A percentile compares a stretch with the other conserved stretches of the same genome.
Evolutionary conservation across 176 grass and related monocot species (phyloP).

Genomic region (Cenchrus americanus): DNA sequence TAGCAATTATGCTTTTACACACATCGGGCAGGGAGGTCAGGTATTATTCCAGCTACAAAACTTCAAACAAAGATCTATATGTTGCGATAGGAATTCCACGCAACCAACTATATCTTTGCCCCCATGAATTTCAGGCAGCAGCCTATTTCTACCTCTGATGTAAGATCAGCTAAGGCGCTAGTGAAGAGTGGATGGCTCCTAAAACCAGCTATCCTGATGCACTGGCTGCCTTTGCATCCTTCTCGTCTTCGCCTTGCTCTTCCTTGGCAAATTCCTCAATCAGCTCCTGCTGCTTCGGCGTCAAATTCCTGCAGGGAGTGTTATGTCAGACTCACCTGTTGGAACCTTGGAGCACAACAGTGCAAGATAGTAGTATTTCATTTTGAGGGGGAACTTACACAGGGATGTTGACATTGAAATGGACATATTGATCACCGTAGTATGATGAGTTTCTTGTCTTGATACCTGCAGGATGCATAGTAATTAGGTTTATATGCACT

Average conservation of each 20-base stretch:
- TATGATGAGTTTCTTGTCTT: slow-evolving; percentile 66
- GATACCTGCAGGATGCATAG: slow-evolving; percentile 59
- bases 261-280: slow-evolving; percentile 87
- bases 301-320: slow-evolving; percentile 69
- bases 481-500: slow-evolving; percentile 4
- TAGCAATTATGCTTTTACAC: background rate
- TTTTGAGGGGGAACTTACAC: slow-evolving; percentile 53
- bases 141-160: slow-evolving; percentile 46
- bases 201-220: slow-evolving; percentile 65
- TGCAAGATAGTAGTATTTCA: background rate
- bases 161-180: slow-evolving; percentile 25
- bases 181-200: slow-evolving; percentile 21
- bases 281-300: slow-evolving; percentile 61
- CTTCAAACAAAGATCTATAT: slow-evolving; percentile 36
- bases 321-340: background rate
- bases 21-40: background rate
- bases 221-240: slow-evolving; percentile 63
- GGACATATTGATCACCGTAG: slow-evolving; percentile 84
- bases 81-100: slow-evolving; percentile 32
- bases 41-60: slow-evolving; percentile 59
- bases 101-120: slow-evolving; percentile 50
- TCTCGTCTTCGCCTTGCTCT: slow-evolving; percentile 79
- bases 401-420: slow-evolving; percentile 88
- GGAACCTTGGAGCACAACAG: background rate
- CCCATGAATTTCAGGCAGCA: slow-evolving; percentile 50